phyloP scores from a whole-genome alignment of 345 rosid genomes.

The Turnera subulata region DNA sequence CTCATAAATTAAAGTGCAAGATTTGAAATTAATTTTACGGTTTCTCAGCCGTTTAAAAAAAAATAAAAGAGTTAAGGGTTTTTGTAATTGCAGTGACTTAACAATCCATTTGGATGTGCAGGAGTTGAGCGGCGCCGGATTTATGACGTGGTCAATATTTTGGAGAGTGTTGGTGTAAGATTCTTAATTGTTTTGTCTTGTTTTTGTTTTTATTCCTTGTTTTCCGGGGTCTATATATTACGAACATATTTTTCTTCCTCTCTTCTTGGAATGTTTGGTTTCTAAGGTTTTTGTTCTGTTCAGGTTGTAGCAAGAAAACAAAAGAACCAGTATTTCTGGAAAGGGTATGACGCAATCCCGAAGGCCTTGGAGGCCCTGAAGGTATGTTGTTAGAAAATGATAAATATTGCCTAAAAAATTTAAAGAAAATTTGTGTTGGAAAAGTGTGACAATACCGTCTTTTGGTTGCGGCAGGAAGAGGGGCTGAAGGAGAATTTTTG shows the following conservation, averaged over 20 bases:
- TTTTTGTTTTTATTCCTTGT: neutral
- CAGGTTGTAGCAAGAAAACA: slow-evolving; percentile 31
- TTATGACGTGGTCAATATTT: slow-evolving; percentile 30
- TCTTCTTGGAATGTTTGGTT: too few species aligned
- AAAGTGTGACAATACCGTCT: neutral
- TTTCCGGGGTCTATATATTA: too few species aligned
- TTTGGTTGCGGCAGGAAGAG: slow-evolving; percentile 41
- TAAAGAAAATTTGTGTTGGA: neutral
- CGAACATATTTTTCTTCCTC: too few species aligned
- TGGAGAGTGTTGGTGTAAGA: slow-evolving; percentile 35
- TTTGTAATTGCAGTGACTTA: neutral
- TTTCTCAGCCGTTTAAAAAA: too few species aligned
- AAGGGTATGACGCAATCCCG: slow-evolving; percentile 71
- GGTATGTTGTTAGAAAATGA: too few species aligned
- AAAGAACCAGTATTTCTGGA: slow-evolving; percentile 77
- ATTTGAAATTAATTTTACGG: too few species aligned
- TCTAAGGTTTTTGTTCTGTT: neutral
- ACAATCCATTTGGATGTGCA: slow-evolving; percentile 4
- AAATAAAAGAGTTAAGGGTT: neutral
- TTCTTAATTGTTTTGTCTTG: neutral
- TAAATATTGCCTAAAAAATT: too few species aligned
- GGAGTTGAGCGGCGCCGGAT: slow-evolving; percentile 34
- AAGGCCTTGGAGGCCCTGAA: slow-evolving; percentile 52
- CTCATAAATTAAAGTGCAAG: too few species aligned
- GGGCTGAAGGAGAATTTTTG: slow-evolving; percentile 49